phyloP scores from a whole-genome alignment of 192 early-diverging fungal genomes.

The Chytriomyces sp. region DNA sequence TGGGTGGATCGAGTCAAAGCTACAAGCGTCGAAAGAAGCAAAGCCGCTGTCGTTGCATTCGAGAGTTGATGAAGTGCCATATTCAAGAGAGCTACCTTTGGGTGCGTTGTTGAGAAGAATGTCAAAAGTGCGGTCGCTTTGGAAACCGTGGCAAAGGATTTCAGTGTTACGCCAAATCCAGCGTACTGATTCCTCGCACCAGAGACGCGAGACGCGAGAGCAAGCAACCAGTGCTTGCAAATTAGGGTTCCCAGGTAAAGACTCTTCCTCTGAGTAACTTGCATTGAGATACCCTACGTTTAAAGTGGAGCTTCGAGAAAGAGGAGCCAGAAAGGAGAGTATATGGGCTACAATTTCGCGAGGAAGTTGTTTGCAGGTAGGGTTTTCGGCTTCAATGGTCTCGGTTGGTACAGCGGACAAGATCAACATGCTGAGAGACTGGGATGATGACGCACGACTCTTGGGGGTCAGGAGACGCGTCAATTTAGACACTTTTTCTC shows the following conservation, averaged over 20 bases:
- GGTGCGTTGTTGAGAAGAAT: background rate
- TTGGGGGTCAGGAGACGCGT: too few species aligned
- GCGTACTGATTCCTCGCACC: constrained; percentile 21
- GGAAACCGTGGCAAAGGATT: constrained; percentile 11
- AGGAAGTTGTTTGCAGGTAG: background rate
- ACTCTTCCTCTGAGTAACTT: background rate
- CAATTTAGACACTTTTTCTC: too few species aligned
- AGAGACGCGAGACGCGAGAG: background rate
- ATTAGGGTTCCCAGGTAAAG: background rate
- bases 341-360: constrained; percentile 1
- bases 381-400: background rate
- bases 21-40: background rate
- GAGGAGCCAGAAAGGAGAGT: background rate
- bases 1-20: too few species aligned
- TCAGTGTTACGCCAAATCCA: constrained; percentile 11
- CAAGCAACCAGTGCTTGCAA: background rate
- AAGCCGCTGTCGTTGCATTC: background rate
- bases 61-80: background rate
- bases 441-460: background rate
- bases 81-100: background rate
- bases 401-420: background rate
- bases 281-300: background rate
- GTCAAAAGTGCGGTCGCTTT: background rate
- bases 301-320: background rate
- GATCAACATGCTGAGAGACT: background rate